Evolutionary conservation across 805 yeast species (phyloP).

Genomic region (Tetrapisispora iriomotensis): DNA sequence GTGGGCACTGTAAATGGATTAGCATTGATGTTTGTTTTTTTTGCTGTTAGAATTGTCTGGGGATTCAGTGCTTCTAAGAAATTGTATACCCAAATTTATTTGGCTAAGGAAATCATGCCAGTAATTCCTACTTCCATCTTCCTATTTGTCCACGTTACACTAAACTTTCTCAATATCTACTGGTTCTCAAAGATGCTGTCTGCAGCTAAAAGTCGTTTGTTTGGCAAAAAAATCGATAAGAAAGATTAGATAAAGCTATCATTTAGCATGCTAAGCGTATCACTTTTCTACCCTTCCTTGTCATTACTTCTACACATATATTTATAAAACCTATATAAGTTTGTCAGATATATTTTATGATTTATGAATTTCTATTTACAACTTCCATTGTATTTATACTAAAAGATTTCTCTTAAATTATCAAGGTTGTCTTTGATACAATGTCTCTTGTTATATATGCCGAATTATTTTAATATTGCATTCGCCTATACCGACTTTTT

Average conservation of each 20-base stretch:
- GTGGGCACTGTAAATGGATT: constrained; percentile 62
- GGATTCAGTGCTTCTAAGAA: constrained; percentile 64
- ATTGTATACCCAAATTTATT: constrained; percentile 40
- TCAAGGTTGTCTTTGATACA: no score
- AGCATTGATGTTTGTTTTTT: constrained; percentile 57
- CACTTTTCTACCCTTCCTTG: no score
- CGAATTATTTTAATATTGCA: no score
- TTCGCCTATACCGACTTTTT: no score
- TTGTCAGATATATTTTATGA: no score
- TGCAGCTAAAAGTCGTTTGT: constrained; percentile 32
- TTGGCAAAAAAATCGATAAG: background rate
- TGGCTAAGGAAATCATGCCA: constrained; percentile 38
- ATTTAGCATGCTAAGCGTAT: no score
- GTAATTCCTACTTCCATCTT: constrained; percentile 37
- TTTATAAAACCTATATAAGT: no score
- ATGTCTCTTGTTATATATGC: no score
- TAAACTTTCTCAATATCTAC: constrained; percentile 59
- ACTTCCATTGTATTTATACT: no score
- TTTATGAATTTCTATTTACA: no score
- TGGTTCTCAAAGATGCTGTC: constrained; percentile 87
- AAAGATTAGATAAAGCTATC: background rate
- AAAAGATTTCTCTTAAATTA: no score
- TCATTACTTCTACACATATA: no score
- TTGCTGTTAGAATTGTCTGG: constrained; percentile 73
- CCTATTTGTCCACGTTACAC: constrained; percentile 47